Base-by-base conservation (phyloP, 192 early-diverging fungal genomes). In the Coemansia sp. region DNA sequence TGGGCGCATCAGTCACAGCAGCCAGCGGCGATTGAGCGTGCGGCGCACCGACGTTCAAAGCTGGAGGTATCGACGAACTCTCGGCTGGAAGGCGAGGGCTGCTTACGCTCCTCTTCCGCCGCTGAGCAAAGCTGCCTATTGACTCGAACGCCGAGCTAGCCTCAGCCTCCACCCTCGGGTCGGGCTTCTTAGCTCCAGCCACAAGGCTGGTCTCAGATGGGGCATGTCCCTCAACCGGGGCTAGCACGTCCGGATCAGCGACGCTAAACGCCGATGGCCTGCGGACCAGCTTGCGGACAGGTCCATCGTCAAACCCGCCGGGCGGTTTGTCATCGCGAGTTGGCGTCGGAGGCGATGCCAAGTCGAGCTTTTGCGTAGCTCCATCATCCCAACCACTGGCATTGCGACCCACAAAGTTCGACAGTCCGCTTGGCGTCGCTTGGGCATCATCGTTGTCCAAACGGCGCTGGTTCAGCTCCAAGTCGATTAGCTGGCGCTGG, bases 401-500 rank as follows among this genome's bases (percentile, higher is more conserved):
- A 25, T 19, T 38, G 14, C 54, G 20, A 36, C 20, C 9, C 19
- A 19, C 38, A 29, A 37, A n/a, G 27, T 20, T 38, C 35, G 59
- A 1, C 15, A 17, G 49, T 9, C 63, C 51, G 2, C 31, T 20
- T 6, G 53, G 19, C 47, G n/a, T 38, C 8, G 59, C 17, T 19
- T 19, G 42, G 2, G 19, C 20, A 3, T n/a, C n/a, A n/a, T 43
- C 46, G 20, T 46, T 9, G 6, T 71, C 74, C n/a, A 29, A 47
- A 11, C 31, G 59, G 35, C 57, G 65, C 42, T 83, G 81, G 59
- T 64, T 74, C 81, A 83, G 67, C 29, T 83, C 76, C 36, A 83
- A n/a, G 35, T 77, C 68, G 24, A 83, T 78, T 15, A 83, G 68
- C 67, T 78, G 81, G 35, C 81, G 81, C 46, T 83, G 81, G 0